phyloP scores from a whole-genome alignment of 2,329 filamentous ascomycete genomes.

The Aurifilum marmelostoma region DNA sequence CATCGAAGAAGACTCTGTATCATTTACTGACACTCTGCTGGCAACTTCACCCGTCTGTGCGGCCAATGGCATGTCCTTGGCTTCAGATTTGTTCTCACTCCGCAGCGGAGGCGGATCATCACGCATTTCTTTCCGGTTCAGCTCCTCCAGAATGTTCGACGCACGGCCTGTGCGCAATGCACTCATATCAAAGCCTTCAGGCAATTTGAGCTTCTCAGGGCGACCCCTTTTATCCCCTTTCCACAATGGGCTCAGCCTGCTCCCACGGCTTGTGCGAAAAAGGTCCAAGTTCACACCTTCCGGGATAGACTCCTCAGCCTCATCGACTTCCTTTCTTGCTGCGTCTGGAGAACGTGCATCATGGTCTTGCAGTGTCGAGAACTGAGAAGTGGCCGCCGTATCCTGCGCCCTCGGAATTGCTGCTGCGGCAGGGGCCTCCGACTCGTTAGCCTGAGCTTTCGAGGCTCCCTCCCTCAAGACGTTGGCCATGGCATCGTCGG shows the following conservation, averaged over 20 bases:
- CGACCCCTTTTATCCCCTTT: constrained; percentile 22
- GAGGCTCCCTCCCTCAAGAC: neutral
- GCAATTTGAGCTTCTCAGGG: constrained; percentile 1
- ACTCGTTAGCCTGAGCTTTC: neutral
- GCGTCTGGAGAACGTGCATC: neutral
- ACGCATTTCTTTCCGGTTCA: neutral
- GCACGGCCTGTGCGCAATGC: neutral
- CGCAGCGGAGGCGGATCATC: neutral
- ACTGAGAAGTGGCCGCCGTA: neutral
- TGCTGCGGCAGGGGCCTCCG: neutral
- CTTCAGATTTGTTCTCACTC: neutral
- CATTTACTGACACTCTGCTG: neutral
- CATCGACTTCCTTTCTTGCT: neutral
- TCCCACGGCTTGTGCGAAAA: constrained; percentile 26
- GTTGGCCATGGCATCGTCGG: neutral
- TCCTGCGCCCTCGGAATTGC: neutral
- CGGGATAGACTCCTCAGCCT: constrained; percentile 13
- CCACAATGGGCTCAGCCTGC: constrained; percentile 24
- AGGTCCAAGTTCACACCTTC: constrained; percentile 23
- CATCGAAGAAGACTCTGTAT: neutral
- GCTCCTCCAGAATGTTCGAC: constrained; percentile 17
- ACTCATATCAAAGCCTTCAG: constrained; percentile 15
- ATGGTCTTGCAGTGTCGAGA: neutral
- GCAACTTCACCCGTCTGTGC: neutral
- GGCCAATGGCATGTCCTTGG: neutral